Conservation (phyloP, 495 filamentous ascomycete genomes). For the Tuber calosporum region DNA sequence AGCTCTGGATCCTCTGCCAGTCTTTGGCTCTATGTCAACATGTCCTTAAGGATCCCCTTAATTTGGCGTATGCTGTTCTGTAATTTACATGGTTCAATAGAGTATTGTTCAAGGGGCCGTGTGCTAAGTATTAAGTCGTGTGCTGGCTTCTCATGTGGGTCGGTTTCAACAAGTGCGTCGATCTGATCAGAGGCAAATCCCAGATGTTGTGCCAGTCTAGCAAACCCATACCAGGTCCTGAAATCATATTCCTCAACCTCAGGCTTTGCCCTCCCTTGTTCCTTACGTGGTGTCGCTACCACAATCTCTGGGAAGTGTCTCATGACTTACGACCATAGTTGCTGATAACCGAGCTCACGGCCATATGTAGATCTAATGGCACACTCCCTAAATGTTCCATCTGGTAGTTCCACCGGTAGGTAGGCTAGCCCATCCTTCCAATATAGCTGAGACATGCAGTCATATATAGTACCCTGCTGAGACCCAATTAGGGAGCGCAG, state of each 20-base stretch:
- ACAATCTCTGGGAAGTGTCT: constrained; percentile 18
- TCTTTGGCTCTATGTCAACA: neutral
- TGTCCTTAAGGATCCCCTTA: neutral
- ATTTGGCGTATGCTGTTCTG: constrained; percentile 1
- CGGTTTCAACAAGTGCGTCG: neutral
- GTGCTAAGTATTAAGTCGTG: neutral
- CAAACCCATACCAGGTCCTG: constrained; percentile 3
- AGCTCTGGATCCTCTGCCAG: neutral
- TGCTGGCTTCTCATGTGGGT: constrained; percentile 10
- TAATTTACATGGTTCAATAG: neutral
- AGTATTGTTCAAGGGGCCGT: neutral
- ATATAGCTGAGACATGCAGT: neutral
- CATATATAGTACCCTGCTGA: neutral
- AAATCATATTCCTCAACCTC: neutral
- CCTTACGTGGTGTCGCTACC: neutral
- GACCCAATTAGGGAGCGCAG: neutral
- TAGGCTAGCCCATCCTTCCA: neutral
- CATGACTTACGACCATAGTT: constrained; percentile 19
- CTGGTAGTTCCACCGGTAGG: neutral
- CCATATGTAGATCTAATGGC: neutral
- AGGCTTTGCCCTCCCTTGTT: constrained; percentile 12
- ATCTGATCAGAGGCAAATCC: constrained; percentile 11
- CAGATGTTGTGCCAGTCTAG: constrained; percentile 2
- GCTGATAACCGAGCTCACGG: constrained; percentile 11
- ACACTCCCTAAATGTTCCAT: neutral